A percentile compares a stretch with the other conserved stretches of the same genome.
Conservation (phyloP, 2,329 filamentous ascomycete species). For the Xylaria sp. region DNA sequence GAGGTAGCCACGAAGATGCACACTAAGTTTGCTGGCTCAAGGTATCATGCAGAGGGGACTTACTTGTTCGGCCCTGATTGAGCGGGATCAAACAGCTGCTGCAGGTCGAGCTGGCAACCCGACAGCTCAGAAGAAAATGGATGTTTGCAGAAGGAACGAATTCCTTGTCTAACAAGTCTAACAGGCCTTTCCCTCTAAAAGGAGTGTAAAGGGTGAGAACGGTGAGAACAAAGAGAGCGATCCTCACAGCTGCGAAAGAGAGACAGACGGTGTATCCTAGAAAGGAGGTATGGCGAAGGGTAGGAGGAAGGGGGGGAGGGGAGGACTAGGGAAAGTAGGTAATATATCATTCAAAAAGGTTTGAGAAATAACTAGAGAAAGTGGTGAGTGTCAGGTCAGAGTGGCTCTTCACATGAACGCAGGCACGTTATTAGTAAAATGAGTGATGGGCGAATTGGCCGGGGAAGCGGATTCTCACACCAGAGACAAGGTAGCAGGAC, state of each 20-base stretch:
- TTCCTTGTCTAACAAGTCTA: conserved; percentile 35
- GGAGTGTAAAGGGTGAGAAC: conserved; percentile 37
- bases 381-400: conserved; percentile 33
- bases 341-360: conserved; percentile 28
- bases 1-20: conserved; percentile 32
- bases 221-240: conserved; percentile 44
- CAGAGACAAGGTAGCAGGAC: conserved; percentile 25
- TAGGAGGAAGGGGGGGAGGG: conserved; percentile 12
- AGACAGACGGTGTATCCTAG: conserved; percentile 33
- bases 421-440: conserved; percentile 45
- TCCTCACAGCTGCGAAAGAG: conserved; percentile 36
- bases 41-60: conserved; percentile 36
- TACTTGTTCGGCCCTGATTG: conserved; percentile 41
- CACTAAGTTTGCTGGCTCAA: conserved; percentile 26
- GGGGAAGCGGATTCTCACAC: conserved; percentile 47
- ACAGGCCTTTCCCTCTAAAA: conserved; percentile 35
- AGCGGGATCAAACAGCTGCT: conserved; percentile 27
- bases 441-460: conserved; percentile 40
- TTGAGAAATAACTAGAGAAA: conserved; percentile 2
- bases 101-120: conserved; percentile 39
- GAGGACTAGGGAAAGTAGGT: too few relatives aligned
- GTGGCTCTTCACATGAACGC: conserved; percentile 35
- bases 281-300: conserved; percentile 30
- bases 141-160: conserved; percentile 47
- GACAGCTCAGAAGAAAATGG: conserved; percentile 39